phyloP scores from a whole-genome alignment of 164 flowering plant genomes.

The Buxus sempervirens region DNA sequence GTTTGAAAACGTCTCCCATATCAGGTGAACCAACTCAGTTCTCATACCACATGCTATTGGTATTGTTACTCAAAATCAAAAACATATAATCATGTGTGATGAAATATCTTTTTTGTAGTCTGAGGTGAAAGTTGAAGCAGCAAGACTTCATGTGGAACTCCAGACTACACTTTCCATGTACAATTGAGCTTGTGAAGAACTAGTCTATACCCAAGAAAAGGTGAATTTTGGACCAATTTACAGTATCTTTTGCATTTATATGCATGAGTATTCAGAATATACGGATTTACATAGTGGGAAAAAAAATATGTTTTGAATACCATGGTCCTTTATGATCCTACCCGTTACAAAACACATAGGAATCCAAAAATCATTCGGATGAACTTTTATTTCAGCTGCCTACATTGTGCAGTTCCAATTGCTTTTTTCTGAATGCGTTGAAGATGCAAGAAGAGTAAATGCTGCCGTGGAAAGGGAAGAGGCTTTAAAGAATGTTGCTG shows the following conservation, averaged over 20 bases:
- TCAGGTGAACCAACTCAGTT: background rate
- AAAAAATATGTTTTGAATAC: background rate
- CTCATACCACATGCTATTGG: background rate
- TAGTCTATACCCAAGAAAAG: constrained; percentile 56
- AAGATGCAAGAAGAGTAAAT: constrained; percentile 55
- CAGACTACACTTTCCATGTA: constrained; percentile 53
- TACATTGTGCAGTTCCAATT: constrained; percentile 41
- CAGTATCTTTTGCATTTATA: background rate
- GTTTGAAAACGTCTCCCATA: background rate
- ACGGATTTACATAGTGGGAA: background rate
- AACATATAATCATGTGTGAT: background rate
- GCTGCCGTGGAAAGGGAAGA: constrained; percentile 59
- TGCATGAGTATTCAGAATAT: background rate
- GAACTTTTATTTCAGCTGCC: background rate
- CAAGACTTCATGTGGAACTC: constrained; percentile 47
- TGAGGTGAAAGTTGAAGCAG: constrained; percentile 48
- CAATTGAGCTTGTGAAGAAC: constrained; percentile 61
- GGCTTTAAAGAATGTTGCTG: constrained; percentile 47
- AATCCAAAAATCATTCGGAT: background rate
- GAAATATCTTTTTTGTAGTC: constrained; percentile 29
- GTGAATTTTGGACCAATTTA: constrained; percentile 23
- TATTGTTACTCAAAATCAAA: background rate
- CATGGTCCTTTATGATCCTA: background rate
- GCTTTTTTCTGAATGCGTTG: constrained; percentile 61
- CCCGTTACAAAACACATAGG: background rate